Evolutionary conservation across 2,329 filamentous ascomycete species (phyloP), one percentile per base, ranked within the genome.

Genomic region (Mariannaea elegans): DNA sequence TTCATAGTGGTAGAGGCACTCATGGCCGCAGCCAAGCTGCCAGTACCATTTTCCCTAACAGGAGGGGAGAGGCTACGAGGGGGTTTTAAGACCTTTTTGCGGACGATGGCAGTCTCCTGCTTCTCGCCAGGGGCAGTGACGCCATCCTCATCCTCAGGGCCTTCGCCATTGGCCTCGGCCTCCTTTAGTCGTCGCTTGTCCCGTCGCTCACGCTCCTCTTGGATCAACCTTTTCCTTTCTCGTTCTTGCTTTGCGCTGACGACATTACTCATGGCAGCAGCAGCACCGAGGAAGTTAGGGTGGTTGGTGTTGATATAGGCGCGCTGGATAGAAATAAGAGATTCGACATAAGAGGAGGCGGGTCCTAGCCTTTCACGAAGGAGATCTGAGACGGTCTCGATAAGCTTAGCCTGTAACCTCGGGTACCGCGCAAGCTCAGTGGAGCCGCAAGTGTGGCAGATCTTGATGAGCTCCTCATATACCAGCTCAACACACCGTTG

Each of bases 231-330:
- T 76, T 93, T 94, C 76, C 93, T 90, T 77, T 99, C 94, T 68
- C 93, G 90, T 67, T 99, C 95, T 75, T 98, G 93, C 79, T 95
- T 97, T 73, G 91, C 94, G 73, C 88, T 92, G 62, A 99, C 96
- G 45, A 99, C 94, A 46, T 95, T 93, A 67, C 93, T 94, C 95
- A 99, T 99, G 63, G 95, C 95, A 32, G 94, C 94, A 19, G 95
- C 94, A 14, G 95, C 95, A 42, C 95, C 95, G 14, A 98, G 87
- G 81, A 99, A 99, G 78, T 99, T 99, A 47, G 95, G 95, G 75
- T 99, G 95, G 73, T 99, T 99, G 39, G 95, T 99, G 81, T 99
- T 99, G 80, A 99, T 98, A 78, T 99, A 99, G 18, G 95, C 95
- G 67, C 95, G 87, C 78, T 99, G 95, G 61, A 99, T 99, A 23